Percentiles rank a stretch among this genome's conserved stretches.
Evolutionary conservation across 2,329 filamentous ascomycete species (phyloP).

Genomic region (Sporothrix dimorphospora): DNA sequence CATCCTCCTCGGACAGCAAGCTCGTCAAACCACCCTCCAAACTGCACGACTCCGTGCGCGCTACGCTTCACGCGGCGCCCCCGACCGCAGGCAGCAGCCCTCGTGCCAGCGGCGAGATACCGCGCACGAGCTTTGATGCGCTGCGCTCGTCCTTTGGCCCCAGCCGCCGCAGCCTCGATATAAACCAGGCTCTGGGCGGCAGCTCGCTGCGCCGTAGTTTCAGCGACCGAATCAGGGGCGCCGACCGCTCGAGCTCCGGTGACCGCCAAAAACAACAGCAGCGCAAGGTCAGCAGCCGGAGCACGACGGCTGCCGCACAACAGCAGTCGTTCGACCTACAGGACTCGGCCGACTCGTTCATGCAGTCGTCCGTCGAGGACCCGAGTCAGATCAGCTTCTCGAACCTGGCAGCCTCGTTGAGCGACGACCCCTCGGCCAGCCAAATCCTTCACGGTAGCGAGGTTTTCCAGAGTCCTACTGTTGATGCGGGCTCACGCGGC

Average conservation of each 20-base stretch:
- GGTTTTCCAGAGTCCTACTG: conserved; percentile 80
- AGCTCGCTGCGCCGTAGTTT: conserved; percentile 61
- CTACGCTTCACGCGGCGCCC: conserved; percentile 58
- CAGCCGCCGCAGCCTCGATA: conserved; percentile 55
- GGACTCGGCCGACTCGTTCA: conserved; percentile 73
- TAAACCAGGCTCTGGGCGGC: conserved; percentile 49
- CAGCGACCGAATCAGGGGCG: conserved; percentile 56
- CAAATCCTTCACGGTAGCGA: conserved; percentile 87
- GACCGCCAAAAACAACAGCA: no score
- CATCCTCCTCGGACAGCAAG: no score
- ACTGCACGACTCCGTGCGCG: conserved; percentile 61
- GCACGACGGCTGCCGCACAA: not conserved
- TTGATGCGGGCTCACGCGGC: conserved; percentile 41
- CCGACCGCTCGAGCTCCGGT: no score
- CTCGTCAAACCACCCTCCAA: conserved; percentile 41
- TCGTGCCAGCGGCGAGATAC: conserved; percentile 57
- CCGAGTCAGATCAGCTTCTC: conserved; percentile 64
- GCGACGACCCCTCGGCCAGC: conserved; percentile 82
- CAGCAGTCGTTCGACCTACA: conserved; percentile 52
- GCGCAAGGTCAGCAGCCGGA: not conserved
- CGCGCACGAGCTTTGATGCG: conserved; percentile 58
- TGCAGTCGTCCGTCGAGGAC: conserved; percentile 69
- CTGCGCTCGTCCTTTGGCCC: conserved; percentile 47
- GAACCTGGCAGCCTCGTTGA: conserved; percentile 68
- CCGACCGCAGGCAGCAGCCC: conserved; percentile 56